A percentile compares a stretch with the other conserved stretches of the same genome.
These are phyloP conservation scores for Lotus japonicus DNA, from an alignment of 306 rosid species.

Conservation along the genomic window DNA sequence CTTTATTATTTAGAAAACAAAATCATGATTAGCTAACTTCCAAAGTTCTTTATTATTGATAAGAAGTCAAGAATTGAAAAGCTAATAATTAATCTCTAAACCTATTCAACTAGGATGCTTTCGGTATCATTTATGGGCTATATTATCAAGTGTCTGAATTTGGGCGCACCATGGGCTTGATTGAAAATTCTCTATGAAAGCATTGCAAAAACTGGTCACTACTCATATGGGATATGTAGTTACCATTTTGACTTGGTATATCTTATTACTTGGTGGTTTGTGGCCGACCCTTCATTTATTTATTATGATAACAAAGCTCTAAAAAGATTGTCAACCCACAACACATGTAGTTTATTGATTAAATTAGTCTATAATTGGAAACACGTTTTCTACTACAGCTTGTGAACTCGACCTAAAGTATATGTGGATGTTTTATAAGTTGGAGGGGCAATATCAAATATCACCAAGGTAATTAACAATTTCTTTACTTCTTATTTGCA, in stretches of 20 bases:
- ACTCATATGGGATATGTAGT: neutral
- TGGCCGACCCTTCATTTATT: slow-evolving; percentile 18
- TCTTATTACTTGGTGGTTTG: slow-evolving; percentile 7
- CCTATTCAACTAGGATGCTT: neutral
- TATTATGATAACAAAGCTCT: neutral
- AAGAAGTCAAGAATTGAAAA: slow-evolving; percentile 16
- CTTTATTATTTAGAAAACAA: slow-evolving; percentile 6
- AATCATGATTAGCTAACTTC: slow-evolving; percentile 20
- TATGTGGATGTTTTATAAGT: too few relatives aligned
- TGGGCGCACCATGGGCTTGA: neutral
- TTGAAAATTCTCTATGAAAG: neutral
- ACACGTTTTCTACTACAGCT: neutral
- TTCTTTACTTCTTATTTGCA: too few relatives aligned
- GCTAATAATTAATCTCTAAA: neutral
- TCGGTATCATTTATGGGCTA: neutral
- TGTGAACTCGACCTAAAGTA: neutral
- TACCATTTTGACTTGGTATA: slow-evolving; percentile 2
- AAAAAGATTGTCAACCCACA: slow-evolving; percentile 21
- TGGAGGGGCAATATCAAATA: too few relatives aligned
- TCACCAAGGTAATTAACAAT: too few relatives aligned
- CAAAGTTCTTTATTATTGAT: neutral
- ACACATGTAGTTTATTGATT: slow-evolving; percentile 8
- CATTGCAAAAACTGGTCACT: neutral
- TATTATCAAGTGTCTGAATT: neutral
- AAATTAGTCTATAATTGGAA: slow-evolving; percentile 13